These are phyloP conservation scores for Fusarium longipes DNA, from an alignment of 2,329 filamentous ascomycete species.

Conservation along the genomic window DNA sequence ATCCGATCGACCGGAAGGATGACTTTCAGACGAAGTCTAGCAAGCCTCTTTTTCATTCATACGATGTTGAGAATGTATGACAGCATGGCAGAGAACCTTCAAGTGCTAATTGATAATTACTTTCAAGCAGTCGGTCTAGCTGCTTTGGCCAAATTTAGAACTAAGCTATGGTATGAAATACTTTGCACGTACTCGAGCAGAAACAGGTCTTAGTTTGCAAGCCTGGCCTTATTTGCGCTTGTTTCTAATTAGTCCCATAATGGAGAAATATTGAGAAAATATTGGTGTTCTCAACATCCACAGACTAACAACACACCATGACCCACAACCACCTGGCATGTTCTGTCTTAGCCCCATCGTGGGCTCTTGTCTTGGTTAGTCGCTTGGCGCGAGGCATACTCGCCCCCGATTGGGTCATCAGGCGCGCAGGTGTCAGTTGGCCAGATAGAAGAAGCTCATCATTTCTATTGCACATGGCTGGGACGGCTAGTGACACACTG, in stretches of 20 bases:
- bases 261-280: slow-evolving; percentile 17
- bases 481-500: slow-evolving; percentile 42
- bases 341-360: slow-evolving; percentile 21
- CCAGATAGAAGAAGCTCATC: slow-evolving; percentile 33
- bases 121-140: background rate
- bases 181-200: background rate
- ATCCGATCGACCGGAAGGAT: slow-evolving; percentile 43
- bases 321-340: slow-evolving; percentile 38
- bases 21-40: slow-evolving; percentile 25
- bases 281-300: slow-evolving; percentile 33
- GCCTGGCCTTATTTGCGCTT: slow-evolving; percentile 10
- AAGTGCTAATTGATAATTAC: slow-evolving; percentile 1
- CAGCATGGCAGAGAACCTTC: background rate
- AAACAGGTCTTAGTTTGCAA: background rate
- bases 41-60: slow-evolving; percentile 13
- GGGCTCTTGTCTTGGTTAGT: slow-evolving; percentile 24
- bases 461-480: slow-evolving; percentile 47
- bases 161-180: background rate
- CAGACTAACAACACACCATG: slow-evolving; percentile 7
- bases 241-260: slow-evolving; percentile 13
- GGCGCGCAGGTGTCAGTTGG: slow-evolving; percentile 42
- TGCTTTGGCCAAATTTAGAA: slow-evolving; percentile 17
- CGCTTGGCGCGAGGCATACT: slow-evolving; percentile 46
- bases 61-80: slow-evolving; percentile 1
- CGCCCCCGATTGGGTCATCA: slow-evolving; percentile 44